phyloP scores from a whole-genome alignment of 257 asterid species.

The Rhazya stricta region DNA sequence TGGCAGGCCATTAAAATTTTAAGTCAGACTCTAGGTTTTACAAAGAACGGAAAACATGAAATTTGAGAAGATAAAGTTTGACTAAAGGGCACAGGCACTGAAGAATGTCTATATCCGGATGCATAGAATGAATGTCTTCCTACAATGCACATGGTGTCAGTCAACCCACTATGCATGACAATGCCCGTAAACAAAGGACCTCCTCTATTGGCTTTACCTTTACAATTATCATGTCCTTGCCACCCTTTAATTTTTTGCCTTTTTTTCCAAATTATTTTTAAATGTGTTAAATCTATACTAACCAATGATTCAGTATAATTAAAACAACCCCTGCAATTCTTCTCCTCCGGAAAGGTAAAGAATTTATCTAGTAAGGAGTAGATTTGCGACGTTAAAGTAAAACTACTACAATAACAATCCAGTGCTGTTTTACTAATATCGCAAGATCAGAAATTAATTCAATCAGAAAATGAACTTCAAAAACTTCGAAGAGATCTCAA shows the following conservation, averaged over 20 bases:
- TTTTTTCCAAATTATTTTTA: neutral
- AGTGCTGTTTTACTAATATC: neutral
- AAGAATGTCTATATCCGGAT: constrained; percentile 1
- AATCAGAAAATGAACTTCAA: neutral
- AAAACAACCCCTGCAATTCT: neutral
- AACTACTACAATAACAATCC: neutral
- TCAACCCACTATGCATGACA: constrained; percentile 20
- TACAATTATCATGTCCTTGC: neutral
- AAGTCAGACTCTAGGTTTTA: neutral
- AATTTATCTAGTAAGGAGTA: neutral
- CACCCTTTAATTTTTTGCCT: neutral
- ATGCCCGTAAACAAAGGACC: constrained; percentile 23
- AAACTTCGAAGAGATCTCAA: neutral
- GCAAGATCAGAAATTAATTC: neutral
- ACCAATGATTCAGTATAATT: neutral
- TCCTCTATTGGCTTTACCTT: constrained; percentile 4
- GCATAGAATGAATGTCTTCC: constrained; percentile 16
- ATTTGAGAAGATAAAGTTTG: constrained; percentile 1
- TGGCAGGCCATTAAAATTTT: neutral
- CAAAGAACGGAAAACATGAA: neutral
- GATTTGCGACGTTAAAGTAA: neutral
- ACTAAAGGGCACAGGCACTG: constrained; percentile 7
- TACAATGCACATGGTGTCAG: constrained; percentile 13
- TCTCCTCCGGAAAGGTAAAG: neutral
- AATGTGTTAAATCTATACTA: neutral